These are phyloP conservation scores for Mortierella claussenii DNA, from an alignment of 192 early-diverging fungal genomes.

Conservation along the genomic window DNA sequence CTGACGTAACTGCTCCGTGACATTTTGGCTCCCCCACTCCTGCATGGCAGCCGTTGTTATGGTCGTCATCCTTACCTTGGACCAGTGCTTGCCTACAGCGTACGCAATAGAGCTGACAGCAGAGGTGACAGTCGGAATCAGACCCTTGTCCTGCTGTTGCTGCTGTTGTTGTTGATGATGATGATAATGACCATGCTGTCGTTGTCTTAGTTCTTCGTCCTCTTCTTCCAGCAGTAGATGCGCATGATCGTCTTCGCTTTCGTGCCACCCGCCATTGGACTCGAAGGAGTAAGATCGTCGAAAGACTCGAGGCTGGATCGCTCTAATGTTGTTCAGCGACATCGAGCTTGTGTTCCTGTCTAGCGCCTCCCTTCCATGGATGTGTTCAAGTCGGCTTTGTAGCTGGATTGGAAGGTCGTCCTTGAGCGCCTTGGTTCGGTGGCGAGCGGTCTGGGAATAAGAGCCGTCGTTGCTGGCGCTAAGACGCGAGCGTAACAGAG, in stretches of 20 bases:
- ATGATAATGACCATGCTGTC: too few relatives aligned
- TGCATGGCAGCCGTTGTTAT: too few relatives aligned
- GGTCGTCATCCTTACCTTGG: too few relatives aligned
- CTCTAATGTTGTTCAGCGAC: not conserved
- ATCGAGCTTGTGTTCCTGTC: not conserved
- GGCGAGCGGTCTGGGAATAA: not conserved
- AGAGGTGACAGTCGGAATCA: constrained; percentile 35
- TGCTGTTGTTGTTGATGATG: not conserved
- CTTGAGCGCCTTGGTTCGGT: not conserved
- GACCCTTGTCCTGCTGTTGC: constrained; percentile 17
- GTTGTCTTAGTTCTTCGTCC: constrained; percentile 2
- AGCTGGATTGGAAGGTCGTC: constrained; percentile 32
- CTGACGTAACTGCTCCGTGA: too few relatives aligned
- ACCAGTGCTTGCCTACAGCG: constrained; percentile 57
- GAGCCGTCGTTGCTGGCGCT: not conserved
- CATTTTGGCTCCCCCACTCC: too few relatives aligned
- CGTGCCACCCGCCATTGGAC: constrained; percentile 33
- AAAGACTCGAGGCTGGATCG: constrained; percentile 7
- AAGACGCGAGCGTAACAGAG: not conserved
- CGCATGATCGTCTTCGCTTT: not conserved
- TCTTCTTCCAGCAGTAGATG: constrained; percentile 5
- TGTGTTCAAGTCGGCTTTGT: constrained; percentile 18
- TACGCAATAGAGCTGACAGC: constrained; percentile 47
- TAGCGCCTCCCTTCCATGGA: not conserved
- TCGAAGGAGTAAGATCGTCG: constrained; percentile 32